Percentiles rank a stretch among this genome's conserved stretches.
These are phyloP conservation scores for Amaranthus tricolor DNA, from an alignment of 179 eudicot genomes.

Conservation along the genomic window DNA sequence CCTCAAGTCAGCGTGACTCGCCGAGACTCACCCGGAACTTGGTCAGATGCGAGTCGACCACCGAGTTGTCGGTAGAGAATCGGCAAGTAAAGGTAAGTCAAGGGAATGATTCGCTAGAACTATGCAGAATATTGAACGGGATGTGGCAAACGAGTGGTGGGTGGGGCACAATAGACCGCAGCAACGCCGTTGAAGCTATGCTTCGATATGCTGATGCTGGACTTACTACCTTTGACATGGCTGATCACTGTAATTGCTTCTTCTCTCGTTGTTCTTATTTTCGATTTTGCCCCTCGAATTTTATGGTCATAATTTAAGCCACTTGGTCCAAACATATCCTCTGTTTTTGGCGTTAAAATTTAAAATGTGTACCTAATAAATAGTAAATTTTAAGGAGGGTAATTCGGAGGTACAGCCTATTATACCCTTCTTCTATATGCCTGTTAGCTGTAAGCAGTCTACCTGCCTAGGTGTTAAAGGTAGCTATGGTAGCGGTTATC, in stretches of 20 bases:
- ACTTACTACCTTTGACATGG: constrained; percentile 84
- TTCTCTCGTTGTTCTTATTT: constrained; percentile 1
- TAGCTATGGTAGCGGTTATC: too few relatives aligned
- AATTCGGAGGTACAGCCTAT: too few relatives aligned
- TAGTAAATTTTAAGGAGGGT: too few relatives aligned
- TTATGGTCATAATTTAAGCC: constrained; percentile 2
- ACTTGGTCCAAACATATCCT: constrained; percentile 9
- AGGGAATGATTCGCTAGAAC: constrained; percentile 63
- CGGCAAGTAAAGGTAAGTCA: constrained; percentile 46
- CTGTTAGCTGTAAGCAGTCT: too few relatives aligned
- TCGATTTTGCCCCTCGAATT: constrained; percentile 9
- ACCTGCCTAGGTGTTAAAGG: too few relatives aligned
- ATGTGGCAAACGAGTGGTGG: constrained; percentile 99
- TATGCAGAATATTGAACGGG: constrained; percentile 83
- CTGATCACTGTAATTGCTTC: constrained; percentile 65
- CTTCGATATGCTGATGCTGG: constrained; percentile 79
- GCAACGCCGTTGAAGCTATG: constrained; percentile 90
- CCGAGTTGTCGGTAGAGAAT: constrained; percentile 30
- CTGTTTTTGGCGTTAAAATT: not conserved
- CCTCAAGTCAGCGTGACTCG: constrained; percentile 25
- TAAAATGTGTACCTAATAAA: not conserved
- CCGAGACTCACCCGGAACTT: constrained; percentile 18
- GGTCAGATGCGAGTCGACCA: constrained; percentile 36
- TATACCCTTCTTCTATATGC: too few relatives aligned
- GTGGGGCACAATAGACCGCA: constrained; percentile 86